Evolutionary conservation across 257 asterid genomes (phyloP).

Genomic region (Coffea eugenioides): DNA sequence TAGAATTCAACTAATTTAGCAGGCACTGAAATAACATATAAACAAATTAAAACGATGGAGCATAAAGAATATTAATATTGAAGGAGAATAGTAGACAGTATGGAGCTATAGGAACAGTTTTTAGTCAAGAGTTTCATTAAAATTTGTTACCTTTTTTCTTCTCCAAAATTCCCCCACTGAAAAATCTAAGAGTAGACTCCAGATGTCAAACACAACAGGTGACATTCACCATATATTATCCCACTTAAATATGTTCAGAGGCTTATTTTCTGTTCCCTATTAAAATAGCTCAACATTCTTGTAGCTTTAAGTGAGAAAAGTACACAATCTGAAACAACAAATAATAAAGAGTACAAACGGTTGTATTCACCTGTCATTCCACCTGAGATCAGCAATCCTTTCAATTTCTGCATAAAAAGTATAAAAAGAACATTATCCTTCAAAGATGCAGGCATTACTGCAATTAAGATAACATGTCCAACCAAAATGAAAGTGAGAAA

Average conservation of each 20-base stretch:
- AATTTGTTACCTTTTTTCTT: background rate
- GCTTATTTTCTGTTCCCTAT: too few relatives aligned
- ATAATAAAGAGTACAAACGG: background rate
- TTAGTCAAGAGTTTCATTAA: background rate
- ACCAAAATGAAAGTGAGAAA: background rate
- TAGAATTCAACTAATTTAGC: conserved; percentile 70
- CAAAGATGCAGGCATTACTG: background rate
- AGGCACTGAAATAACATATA: conserved; percentile 49
- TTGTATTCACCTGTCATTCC: conserved; percentile 64
- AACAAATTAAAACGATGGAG: conserved; percentile 12
- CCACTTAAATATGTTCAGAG: background rate
- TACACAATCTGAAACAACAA: background rate
- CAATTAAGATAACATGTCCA: background rate
- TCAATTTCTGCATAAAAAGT: conserved; percentile 57
- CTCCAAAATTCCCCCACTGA: background rate
- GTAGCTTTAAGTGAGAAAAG: background rate
- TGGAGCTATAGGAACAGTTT: background rate
- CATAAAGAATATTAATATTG: conserved; percentile 4
- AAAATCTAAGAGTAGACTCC: too few relatives aligned
- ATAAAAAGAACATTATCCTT: conserved; percentile 2
- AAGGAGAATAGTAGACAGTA: background rate
- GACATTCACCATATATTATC: background rate
- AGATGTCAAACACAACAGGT: background rate
- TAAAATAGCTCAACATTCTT: background rate
- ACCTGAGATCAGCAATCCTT: conserved; percentile 42